These are phyloP conservation scores for Stemphylium vesicarium DNA, from an alignment of 2,329 filamentous ascomycete species.

Conservation along the genomic window DNA sequence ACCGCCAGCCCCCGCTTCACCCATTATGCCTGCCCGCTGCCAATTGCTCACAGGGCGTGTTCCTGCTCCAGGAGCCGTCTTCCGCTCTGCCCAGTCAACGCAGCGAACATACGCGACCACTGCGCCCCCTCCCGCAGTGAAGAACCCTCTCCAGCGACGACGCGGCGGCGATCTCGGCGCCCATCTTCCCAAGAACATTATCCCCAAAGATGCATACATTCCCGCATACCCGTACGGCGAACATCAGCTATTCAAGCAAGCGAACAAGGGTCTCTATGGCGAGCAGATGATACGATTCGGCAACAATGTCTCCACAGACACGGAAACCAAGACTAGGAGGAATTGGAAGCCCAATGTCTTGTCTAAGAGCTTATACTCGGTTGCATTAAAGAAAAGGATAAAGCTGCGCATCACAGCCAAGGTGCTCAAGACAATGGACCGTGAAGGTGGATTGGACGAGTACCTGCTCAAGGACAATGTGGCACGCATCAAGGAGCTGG, in stretches of 20 bases:
- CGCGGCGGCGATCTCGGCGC: slow-evolving; percentile 45
- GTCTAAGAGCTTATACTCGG: slow-evolving; percentile 70
- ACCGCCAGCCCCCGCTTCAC: slow-evolving; percentile 12
- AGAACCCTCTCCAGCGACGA: slow-evolving; percentile 36
- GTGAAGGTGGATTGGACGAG: slow-evolving; percentile 86
- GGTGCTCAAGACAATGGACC: slow-evolving; percentile 72
- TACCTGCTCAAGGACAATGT: slow-evolving; percentile 86
- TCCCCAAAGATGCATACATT: slow-evolving; percentile 37
- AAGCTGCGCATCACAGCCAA: slow-evolving; percentile 72
- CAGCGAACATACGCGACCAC: slow-evolving; percentile 40
- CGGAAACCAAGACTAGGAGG: slow-evolving; percentile 73
- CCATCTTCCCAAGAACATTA: slow-evolving; percentile 45
- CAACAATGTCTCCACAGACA: slow-evolving; percentile 73
- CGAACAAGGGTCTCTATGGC: slow-evolving; percentile 77
- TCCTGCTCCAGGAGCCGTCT: slow-evolving; percentile 9
- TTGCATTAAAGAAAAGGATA: slow-evolving; percentile 66
- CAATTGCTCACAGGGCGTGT: slow-evolving; percentile 40
- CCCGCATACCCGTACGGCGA: slow-evolving; percentile 74
- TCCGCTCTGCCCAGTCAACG: slow-evolving; percentile 21
- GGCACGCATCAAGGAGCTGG: slow-evolving; percentile 81
- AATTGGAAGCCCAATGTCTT: slow-evolving; percentile 77
- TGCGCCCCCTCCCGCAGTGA: slow-evolving; percentile 18
- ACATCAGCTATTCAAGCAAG: slow-evolving; percentile 77
- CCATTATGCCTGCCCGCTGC: slow-evolving; percentile 37
- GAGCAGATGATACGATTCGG: slow-evolving; percentile 75